Evolutionary conservation across 495 filamentous ascomycete species (phyloP).

Genomic region (Amphirosellinia nigrospora): DNA sequence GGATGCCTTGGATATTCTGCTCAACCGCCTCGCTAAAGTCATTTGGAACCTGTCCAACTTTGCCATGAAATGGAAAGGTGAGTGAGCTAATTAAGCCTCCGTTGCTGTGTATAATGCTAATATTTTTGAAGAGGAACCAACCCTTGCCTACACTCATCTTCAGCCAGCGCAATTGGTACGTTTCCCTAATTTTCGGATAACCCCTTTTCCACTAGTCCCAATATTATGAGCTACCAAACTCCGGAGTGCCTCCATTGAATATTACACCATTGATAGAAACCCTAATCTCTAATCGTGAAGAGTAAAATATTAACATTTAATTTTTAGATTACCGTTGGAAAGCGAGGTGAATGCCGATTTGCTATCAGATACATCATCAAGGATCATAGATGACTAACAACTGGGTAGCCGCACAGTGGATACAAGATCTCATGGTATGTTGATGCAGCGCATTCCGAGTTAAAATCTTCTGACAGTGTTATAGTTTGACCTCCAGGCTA

Average conservation of each 20-base stretch:
- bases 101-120: constrained; percentile 18
- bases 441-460: neutral
- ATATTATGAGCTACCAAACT: neutral
- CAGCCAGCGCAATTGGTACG: constrained; percentile 59
- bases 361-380: neutral
- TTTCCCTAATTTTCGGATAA: neutral
- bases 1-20: constrained; percentile 74
- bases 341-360: constrained; percentile 55
- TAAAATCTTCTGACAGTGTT: constrained; percentile 1
- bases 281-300: neutral
- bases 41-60: constrained; percentile 81
- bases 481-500: constrained; percentile 71
- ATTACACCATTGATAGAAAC: neutral
- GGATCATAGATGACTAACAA: constrained; percentile 74
- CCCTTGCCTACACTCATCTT: constrained; percentile 85
- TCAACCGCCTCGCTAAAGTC: constrained; percentile 84
- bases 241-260: neutral
- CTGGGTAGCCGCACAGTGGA: constrained; percentile 76
- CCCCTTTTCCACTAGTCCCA: constrained; percentile 12
- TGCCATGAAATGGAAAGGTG: constrained; percentile 71
- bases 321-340: constrained; percentile 77
- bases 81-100: constrained; percentile 28
- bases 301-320: constrained; percentile 3
- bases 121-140: constrained; percentile 44
- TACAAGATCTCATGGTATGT: constrained; percentile 78